Base-by-base conservation (phyloP, 129 eudicot genomes). In the Chrysanthemum makinoi region DNA sequence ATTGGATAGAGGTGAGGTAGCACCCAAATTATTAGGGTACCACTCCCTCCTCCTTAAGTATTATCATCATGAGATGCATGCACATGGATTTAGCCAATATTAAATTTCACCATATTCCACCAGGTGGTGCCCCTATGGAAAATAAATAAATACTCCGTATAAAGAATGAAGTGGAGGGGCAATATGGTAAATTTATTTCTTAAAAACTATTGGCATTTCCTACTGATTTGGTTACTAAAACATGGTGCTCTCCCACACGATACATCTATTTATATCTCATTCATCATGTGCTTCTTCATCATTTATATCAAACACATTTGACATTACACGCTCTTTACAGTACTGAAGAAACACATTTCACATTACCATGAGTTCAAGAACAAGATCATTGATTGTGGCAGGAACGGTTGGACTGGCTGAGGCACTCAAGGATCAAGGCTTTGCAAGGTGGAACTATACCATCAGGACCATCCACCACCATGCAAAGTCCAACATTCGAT, bases 361-460 rank as follows among this genome's bases (percentile, higher is more conserved):
- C 16, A 7, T 24, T 16, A 71, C 2, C 1, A 72, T 72, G 76
- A 72, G 82, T 79, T 83, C 76, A 15, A 68, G 54, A 57, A 75
- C 82, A 55, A 81, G 68, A 57, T 75, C 82, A n/a, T 81, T 83
- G 84, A 67, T 81, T 47, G 83, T 77, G 28, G 90, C 83, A 5
- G 87, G 72, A 39, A 82, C 75, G 18, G 77, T 82, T 1, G 90
- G 90, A 24, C 48, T 80, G 43, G 87, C 80, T 30, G 86, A 83
- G 53, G 95, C 88, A 10, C 60, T 87, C 2, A 87, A 83, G 61
- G 92, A 87, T 67, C 92, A 87, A 52, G 91, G 88, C 0, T 81
- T 85, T 46, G 80, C 86, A 49, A 81, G 88, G 46, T 88, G 95
- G 95, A 88, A 88, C 62, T 70, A 83, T 72, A 73, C 91, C 69